Base-by-base conservation (phyloP, 2,329 filamentous ascomycete species). In the Calonectria honghensis region DNA sequence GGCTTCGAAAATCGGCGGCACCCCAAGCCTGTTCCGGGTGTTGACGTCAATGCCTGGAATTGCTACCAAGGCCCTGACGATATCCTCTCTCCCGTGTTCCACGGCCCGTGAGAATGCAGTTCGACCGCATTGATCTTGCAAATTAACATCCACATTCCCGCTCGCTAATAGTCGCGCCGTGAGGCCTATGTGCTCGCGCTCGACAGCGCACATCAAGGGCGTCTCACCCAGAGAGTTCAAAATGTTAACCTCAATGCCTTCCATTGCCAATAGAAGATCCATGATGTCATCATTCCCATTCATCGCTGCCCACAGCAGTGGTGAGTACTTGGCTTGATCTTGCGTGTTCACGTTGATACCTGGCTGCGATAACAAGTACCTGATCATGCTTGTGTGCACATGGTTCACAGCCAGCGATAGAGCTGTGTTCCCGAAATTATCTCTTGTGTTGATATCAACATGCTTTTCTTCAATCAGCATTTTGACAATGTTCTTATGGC, bases 271-370 rank as follows among this genome's bases (percentile, higher is more conserved):
- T 24, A 59, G 13, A 24, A 24, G 32, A 14, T 59, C 54, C 31
- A 59, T 37, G 9, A 59, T 37, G 2, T 7, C 2, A 10, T 24
- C 54, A 37, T 59, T 31, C 16, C 54, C 54, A 37, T 37, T 59
- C 18, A 59, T 37, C 35, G 54, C 31, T 1, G 54, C 31, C 54
- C 32, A 59, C 1, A 59, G 31, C 0, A 59, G 18, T 9, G 54
- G 54, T 6, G 54, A 59, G 16, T 59, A 59, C 24, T 16, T 37
- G 2, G 54, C 54, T 13, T 37, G 14, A 18, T 59, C 54, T 24
- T 24, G 54, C 20, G 54, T 59, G 20, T 59, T 59, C 1, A 59
- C 54, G 16, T 59, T n/a, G 20, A 59, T 59, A 14, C 54, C 54
- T 7, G 54, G 31, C 16, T 11, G 31, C 20, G 54, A 59, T 59